These are phyloP conservation scores for Pseudogymnoascus sp. DNA, from an alignment of 2,329 filamentous ascomycete species.

Conservation along the genomic window DNA sequence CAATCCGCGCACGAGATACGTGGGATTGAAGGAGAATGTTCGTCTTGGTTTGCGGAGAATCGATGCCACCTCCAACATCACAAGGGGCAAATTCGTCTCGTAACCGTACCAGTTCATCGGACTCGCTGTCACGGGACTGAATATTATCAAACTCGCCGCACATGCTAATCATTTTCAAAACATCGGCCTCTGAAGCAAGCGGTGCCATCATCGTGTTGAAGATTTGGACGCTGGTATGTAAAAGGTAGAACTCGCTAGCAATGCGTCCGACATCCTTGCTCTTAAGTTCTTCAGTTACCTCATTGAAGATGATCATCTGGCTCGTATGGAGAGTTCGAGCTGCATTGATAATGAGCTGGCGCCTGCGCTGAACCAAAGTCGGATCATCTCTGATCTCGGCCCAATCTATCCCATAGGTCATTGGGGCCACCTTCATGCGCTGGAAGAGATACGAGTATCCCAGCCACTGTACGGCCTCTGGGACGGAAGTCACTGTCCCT, in stretches of 20 bases:
- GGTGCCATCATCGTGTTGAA: slow-evolving; percentile 95
- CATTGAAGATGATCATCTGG: slow-evolving; percentile 99
- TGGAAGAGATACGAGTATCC: slow-evolving; percentile 98
- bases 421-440: slow-evolving; percentile 85
- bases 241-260: slow-evolving; percentile 92
- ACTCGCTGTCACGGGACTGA: slow-evolving; percentile 82
- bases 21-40: slow-evolving; percentile 93
- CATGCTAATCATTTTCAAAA: slow-evolving; percentile 93
- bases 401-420: slow-evolving; percentile 94
- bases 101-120: slow-evolving; percentile 72
- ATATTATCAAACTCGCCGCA: slow-evolving; percentile 98
- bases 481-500: slow-evolving; percentile 88
- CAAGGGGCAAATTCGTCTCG: slow-evolving; percentile 65
- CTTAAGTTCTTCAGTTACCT: slow-evolving; percentile 81
- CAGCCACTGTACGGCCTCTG: slow-evolving; percentile 92
- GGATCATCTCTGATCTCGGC: slow-evolving; percentile 83
- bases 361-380: slow-evolving; percentile 72
- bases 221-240: slow-evolving; percentile 87
- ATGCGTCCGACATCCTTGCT: slow-evolving; percentile 95
- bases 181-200: slow-evolving; percentile 78
- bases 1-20: slow-evolving; percentile 77
- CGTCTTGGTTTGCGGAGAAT: slow-evolving; percentile 77
- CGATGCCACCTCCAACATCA: slow-evolving; percentile 64
- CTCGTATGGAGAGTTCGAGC: slow-evolving; percentile 80
- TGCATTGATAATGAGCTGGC: slow-evolving; percentile 80